Evolutionary conservation across 768 basidiomycete genomes (phyloP).

Genomic region (Psilocybe tampanensis): DNA sequence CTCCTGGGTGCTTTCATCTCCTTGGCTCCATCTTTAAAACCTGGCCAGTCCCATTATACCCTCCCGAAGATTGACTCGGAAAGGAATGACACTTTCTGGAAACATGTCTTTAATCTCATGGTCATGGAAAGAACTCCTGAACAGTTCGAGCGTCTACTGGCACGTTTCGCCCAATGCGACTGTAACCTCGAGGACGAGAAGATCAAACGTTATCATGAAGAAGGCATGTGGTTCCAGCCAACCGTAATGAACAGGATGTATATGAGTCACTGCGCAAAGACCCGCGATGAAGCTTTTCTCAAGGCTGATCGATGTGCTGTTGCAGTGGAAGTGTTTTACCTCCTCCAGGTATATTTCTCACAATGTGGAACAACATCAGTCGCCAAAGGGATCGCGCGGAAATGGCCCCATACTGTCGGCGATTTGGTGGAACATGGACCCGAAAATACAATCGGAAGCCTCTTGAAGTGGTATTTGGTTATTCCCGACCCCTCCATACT

Average conservation of each 20-base stretch:
- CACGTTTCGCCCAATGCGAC: neutral
- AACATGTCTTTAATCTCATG: neutral
- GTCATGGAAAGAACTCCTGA: neutral
- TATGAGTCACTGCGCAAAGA: neutral
- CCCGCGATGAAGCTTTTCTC: too few relatives aligned
- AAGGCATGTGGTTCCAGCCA: neutral
- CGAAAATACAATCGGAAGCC: slow-evolving; percentile 5
- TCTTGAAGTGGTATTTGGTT: slow-evolving; percentile 9
- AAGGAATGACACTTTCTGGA: neutral
- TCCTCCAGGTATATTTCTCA: neutral
- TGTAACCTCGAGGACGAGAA: neutral
- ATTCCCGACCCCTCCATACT: slow-evolving; percentile 3
- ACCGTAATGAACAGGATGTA: neutral
- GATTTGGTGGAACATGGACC: slow-evolving; percentile 6
- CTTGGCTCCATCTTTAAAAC: too few relatives aligned
- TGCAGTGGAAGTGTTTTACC: neutral
- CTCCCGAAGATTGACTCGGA: neutral
- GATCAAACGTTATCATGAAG: neutral
- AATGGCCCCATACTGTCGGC: neutral
- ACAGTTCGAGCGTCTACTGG: neutral
- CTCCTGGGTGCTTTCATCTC: slow-evolving; percentile 5
- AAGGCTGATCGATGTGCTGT: neutral
- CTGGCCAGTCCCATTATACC: neutral
- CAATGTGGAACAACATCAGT: neutral
- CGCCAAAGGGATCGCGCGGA: slow-evolving; percentile 4